Conservation (phyloP, 306 rosid genomes). For the Castanea crenata region DNA sequence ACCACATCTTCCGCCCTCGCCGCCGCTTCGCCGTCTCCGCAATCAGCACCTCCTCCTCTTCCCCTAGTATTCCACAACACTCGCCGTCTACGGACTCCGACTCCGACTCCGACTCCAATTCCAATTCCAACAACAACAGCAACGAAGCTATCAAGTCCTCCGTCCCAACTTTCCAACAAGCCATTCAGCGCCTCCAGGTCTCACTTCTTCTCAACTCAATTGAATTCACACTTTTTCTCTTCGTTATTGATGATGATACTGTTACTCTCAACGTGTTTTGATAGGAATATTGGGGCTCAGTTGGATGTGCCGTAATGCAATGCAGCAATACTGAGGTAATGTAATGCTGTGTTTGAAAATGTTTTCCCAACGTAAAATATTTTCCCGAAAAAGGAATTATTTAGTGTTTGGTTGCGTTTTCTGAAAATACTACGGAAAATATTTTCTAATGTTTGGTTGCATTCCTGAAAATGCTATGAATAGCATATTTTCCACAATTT, state of each 20-base stretch:
- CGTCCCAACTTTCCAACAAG: slow-evolving; percentile 80
- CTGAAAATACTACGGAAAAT: no score
- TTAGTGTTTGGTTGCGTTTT: no score
- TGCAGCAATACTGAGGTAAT: slow-evolving; percentile 97
- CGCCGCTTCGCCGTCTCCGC: slow-evolving; percentile 46
- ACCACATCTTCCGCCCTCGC: slow-evolving; percentile 10
- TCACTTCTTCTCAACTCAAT: background rate
- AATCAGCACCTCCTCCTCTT: slow-evolving; percentile 27
- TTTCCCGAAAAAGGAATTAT: no score
- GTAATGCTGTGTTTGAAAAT: no score
- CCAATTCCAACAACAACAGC: background rate
- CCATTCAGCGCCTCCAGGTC: slow-evolving; percentile 97
- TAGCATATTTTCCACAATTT: no score
- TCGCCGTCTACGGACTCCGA: slow-evolving; percentile 26
- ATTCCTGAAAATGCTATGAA: no score
- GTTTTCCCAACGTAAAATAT: no score
- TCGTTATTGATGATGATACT: slow-evolving; percentile 17
- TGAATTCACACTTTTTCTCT: background rate
- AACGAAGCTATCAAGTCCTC: slow-evolving; percentile 30
- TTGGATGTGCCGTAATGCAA: slow-evolving; percentile 97
- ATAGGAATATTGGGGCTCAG: slow-evolving; percentile 96
- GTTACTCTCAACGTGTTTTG: background rate
- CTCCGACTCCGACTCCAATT: no score
- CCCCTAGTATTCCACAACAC: slow-evolving; percentile 21
- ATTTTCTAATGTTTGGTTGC: no score